Conservation (phyloP, 495 filamentous ascomycete genomes). For the Penicillium psychrofluorescens region DNA sequence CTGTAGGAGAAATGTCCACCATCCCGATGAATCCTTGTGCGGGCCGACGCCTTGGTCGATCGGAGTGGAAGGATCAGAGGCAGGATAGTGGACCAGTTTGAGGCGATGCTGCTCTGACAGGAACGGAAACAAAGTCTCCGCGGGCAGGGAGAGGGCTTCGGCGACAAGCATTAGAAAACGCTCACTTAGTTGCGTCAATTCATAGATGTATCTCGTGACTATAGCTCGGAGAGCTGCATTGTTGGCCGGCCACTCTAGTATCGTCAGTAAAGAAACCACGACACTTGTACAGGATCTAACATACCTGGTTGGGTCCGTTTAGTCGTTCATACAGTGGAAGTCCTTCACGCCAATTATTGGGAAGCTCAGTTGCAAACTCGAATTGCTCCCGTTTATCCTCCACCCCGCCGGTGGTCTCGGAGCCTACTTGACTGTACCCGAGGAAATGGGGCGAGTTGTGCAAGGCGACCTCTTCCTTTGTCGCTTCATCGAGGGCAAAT, state of each 20-base stretch:
- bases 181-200: constrained; percentile 35
- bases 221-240: constrained; percentile 12
- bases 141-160: constrained; percentile 33
- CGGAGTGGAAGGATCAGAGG: constrained; percentile 2
- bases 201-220: constrained; percentile 38
- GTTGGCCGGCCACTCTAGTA: constrained; percentile 14
- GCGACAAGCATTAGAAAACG: constrained; percentile 45
- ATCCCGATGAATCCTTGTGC: constrained; percentile 50
- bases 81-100: constrained; percentile 46
- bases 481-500: constrained; percentile 29
- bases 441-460: constrained; percentile 46
- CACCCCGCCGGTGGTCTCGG: constrained; percentile 42
- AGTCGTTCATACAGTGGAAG: constrained; percentile 38
- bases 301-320: constrained; percentile 45
- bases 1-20: constrained; percentile 50
- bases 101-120: constrained; percentile 47
- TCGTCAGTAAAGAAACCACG: no score
- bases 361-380: constrained; percentile 47
- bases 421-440: constrained; percentile 44
- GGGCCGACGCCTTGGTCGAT: constrained; percentile 42
- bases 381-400: constrained; percentile 47
- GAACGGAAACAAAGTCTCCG: constrained; percentile 42
- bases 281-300: neutral
- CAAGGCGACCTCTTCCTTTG: constrained; percentile 36
- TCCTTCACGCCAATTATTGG: constrained; percentile 24